phyloP scores from a whole-genome alignment of 2,329 filamentous ascomycete species.

The Nothophaeocryptopus gaeumannii region DNA sequence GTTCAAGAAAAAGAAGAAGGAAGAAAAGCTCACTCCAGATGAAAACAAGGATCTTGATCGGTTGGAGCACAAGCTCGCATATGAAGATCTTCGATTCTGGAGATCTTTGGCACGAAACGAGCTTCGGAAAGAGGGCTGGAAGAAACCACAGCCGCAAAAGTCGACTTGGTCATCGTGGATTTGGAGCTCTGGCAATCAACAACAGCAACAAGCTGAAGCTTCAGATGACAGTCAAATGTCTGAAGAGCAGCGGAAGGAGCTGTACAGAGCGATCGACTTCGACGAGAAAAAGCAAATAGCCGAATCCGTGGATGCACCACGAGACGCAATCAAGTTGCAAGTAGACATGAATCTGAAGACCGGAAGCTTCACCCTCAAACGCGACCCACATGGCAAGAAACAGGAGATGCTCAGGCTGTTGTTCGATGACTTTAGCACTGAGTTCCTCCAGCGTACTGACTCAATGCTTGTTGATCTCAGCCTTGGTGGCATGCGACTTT shows the following conservation, averaged over 20 bases:
- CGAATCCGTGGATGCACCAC: conserved; percentile 82
- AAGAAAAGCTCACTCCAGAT: conserved; percentile 62
- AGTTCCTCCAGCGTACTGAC: conserved; percentile 83
- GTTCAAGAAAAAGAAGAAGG: conserved; percentile 87
- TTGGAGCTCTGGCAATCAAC: conserved; percentile 63
- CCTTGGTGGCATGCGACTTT: conserved; percentile 87
- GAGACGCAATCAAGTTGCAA: conserved; percentile 89
- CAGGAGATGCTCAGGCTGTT: conserved; percentile 84
- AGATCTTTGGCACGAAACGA: conserved; percentile 90
- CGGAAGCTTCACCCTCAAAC: conserved; percentile 90
- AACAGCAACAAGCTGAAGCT: conserved; percentile 57
- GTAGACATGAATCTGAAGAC: conserved; percentile 90
- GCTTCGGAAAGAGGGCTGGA: conserved; percentile 88
- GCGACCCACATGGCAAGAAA: conserved; percentile 72
- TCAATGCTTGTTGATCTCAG: conserved; percentile 86
- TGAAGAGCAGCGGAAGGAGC: conserved; percentile 90
- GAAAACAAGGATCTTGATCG: conserved; percentile 71
- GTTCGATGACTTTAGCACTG: conserved; percentile 92
- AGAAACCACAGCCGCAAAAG: conserved; percentile 65
- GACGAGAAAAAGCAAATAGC: conserved; percentile 90
- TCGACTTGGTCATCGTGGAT: conserved; percentile 91
- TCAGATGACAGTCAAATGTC: conserved; percentile 83
- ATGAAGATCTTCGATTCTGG: conserved; percentile 98
- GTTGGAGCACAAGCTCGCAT: conserved; percentile 83
- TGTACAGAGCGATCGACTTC: conserved; percentile 98